Conservation (phyloP, 371 early-diverging fungal species). For the Phascolomyces articulosus region DNA sequence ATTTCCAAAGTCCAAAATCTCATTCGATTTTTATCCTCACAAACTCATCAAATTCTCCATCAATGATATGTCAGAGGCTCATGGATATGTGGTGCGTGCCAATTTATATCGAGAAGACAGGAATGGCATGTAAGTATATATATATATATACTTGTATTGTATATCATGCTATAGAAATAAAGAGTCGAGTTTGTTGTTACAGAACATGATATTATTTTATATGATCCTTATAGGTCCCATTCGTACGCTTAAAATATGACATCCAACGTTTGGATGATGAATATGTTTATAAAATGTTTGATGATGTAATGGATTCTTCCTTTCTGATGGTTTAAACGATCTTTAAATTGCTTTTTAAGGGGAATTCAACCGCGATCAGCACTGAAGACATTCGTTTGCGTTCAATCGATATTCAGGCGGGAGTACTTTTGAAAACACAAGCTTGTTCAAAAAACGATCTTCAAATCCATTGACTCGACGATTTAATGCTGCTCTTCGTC, state of each 20-base stretch:
- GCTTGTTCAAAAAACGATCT: background rate
- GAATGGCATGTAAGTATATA: background rate
- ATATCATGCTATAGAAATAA: too few relatives aligned
- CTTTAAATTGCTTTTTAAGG: background rate
- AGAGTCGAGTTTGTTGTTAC: too few relatives aligned
- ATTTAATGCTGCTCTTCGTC: too few relatives aligned
- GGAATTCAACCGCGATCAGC: background rate
- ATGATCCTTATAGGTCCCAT: too few relatives aligned
- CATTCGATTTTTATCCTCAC: background rate
- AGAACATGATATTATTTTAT: too few relatives aligned
- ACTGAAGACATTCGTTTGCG: background rate
- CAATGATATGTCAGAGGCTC: background rate
- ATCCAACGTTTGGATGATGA: background rate
- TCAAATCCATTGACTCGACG: too few relatives aligned
- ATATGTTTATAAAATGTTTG: background rate
- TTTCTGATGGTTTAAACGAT: background rate
- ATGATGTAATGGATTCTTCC: background rate
- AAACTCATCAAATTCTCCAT: background rate
- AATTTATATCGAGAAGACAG: slow-evolving; percentile 1
- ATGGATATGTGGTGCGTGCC: background rate
- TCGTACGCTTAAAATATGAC: background rate
- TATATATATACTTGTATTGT: too few relatives aligned
- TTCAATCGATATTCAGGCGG: background rate
- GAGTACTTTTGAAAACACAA: background rate
- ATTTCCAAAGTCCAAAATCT: background rate